A percentile compares a stretch with the other conserved stretches of the same genome.
Conservation (phyloP, 1,284 basidiomycete genomes). For the Hymenochaete sp. region DNA sequence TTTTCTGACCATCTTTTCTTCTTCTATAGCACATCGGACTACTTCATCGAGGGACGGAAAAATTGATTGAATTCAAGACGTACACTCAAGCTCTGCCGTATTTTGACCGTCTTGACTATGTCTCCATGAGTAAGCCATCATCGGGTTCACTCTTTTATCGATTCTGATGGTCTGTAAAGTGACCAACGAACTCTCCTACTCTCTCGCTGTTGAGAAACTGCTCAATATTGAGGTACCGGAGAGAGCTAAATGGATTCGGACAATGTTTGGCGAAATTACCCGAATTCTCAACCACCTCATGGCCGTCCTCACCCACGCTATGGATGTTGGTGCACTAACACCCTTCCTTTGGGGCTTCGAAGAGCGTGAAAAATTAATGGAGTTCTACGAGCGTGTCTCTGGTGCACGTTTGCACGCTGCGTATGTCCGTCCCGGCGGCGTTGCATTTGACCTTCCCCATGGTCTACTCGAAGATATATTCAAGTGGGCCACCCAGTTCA, state of each 20-base stretch:
- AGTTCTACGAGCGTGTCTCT: conserved; percentile 99
- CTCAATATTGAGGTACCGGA: conserved; percentile 99
- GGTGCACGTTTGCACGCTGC: conserved; percentile 96
- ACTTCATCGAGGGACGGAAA: conserved; percentile 95
- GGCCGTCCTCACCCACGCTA: conserved; percentile 92
- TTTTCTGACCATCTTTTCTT: conserved; percentile 10
- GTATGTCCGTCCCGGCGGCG: conserved; percentile 97
- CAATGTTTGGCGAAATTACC: conserved; percentile 95
- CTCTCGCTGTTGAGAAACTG: conserved; percentile 95
- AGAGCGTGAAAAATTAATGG: conserved; percentile 99
- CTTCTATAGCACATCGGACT: conserved; percentile 80
- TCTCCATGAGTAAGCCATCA: conserved; percentile 78
- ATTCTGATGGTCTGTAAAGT: conserved; percentile 39
- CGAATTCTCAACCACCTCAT: conserved; percentile 96
- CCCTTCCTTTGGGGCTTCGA: conserved; percentile 99
- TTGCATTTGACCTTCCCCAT: conserved; percentile 95
- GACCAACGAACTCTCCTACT: conserved; percentile 97
- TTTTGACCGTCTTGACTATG: conserved; percentile 98
- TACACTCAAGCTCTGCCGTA: conserved; percentile 98
- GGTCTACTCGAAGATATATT: conserved; percentile 95
- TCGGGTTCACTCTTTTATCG: conserved; percentile 22
- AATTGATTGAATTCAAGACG: conserved; percentile 99
- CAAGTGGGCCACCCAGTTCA: conserved; percentile 96
- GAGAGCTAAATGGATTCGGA: conserved; percentile 97
- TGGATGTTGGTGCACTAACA: conserved; percentile 97